Conservation (phyloP, 257 asterid species). For the Solanum sejunctum region DNA sequence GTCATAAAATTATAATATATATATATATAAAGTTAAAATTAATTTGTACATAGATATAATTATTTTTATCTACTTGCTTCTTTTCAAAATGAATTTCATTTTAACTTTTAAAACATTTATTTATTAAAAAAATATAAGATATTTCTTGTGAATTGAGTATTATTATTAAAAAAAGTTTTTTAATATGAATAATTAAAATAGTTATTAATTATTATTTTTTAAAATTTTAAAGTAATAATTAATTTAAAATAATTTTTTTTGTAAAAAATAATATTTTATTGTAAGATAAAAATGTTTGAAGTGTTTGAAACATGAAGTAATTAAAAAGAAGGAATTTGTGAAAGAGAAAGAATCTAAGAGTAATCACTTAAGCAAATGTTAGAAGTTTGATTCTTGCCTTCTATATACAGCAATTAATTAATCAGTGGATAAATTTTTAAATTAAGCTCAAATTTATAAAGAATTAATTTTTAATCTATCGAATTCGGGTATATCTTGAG, state of each 20-base stretch:
- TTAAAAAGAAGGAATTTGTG: not conserved
- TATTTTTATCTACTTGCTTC: not conserved
- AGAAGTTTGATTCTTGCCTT: fast-evolving
- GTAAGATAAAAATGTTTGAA: no score
- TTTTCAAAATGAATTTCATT: not conserved
- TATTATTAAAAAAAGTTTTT: not conserved
- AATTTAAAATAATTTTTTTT: no score
- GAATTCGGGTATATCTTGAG: no score
- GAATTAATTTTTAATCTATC: fast-evolving
- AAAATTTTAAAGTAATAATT: not conserved
- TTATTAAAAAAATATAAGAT: not conserved
- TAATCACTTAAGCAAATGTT: not conserved
- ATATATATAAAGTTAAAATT: not conserved
- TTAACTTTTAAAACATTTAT: not conserved
- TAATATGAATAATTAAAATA: not conserved
- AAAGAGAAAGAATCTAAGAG: not conserved
- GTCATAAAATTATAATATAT: not conserved
- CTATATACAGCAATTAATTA: fast-evolving
- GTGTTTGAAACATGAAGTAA: no score
- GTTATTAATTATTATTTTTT: no score
- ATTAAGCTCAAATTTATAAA: fast-evolving
- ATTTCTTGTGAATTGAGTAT: not conserved
- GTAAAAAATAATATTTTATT: no score
- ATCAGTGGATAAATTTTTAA: no score
- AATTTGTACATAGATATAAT: not conserved